phyloP scores from a whole-genome alignment of 768 basidiomycete species.

The Russula ochroleuca region DNA sequence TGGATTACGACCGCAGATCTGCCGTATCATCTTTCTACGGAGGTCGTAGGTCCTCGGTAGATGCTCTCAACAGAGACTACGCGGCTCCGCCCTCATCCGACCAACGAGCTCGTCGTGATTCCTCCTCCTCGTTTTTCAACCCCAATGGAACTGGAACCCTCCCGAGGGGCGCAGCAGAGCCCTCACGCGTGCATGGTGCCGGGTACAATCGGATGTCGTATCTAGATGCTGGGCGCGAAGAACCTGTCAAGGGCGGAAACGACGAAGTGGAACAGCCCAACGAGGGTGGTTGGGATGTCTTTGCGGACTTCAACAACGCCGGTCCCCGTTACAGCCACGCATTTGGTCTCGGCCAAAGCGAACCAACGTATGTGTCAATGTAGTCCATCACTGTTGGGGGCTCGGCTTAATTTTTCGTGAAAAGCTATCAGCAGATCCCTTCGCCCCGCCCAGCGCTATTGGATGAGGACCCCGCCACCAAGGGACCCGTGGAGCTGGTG shows the following conservation, averaged over 20 bases:
- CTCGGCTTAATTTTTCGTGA: constrained; percentile 8
- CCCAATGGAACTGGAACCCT: constrained; percentile 34
- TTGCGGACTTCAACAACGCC: constrained; percentile 84
- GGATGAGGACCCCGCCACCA: constrained; percentile 39
- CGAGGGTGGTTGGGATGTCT: constrained; percentile 67
- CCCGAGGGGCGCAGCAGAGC: constrained; percentile 35
- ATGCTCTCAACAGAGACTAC: constrained; percentile 56
- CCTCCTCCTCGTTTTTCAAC: constrained; percentile 65
- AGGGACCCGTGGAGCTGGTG: constrained; percentile 73
- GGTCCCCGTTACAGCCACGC: constrained; percentile 73
- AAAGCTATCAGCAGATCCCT: constrained; percentile 27
- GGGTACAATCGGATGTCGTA: constrained; percentile 74
- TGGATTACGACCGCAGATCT: constrained; percentile 79
- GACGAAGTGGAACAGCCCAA: constrained; percentile 57
- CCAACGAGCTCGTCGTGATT: constrained; percentile 53
- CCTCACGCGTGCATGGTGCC: constrained; percentile 34
- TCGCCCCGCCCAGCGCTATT: constrained; percentile 29
- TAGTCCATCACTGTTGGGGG: constrained; percentile 22
- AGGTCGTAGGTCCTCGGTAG: constrained; percentile 53
- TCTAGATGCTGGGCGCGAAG: constrained; percentile 62
- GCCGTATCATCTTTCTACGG: constrained; percentile 79
- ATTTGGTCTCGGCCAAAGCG: constrained; percentile 42
- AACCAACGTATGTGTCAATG: constrained; percentile 43
- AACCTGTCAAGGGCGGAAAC: constrained; percentile 72
- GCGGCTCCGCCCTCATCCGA: constrained; percentile 33